Base-by-base conservation (phyloP, 148 eudicot species). In the Silene conica region DNA sequence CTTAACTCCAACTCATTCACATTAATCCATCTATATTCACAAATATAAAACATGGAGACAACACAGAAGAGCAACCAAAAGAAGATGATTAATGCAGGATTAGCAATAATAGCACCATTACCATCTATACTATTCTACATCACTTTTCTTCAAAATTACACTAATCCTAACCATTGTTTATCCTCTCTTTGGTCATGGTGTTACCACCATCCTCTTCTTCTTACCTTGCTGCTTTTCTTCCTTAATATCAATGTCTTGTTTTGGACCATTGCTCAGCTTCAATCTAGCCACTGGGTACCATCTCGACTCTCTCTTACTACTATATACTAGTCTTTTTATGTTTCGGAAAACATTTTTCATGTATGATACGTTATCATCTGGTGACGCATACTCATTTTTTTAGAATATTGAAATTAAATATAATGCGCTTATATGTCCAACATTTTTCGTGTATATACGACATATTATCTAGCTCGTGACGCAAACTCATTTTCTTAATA, bases 221-320 rank as follows among this genome's bases (percentile, higher is more conserved):
- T 94, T 22, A 91, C 88, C 55, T 86, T 87, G 57, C 61, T 80
- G 63, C 73, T 94, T 73, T 94, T 91, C 86, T 89, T 94, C 78
- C 56, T 91, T 82, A 94, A 94, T 55, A 84, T 94, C 63, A 83
- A 89, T 76, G 50, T 89, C 76, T 82, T 88, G 64, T 91, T 91
- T 78, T 94, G 98, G 98, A 18, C 81, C 76, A 80, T 94, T 34
- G 86, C 89, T 56, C 87, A 82, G 69, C 60, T 91, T 74, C 97
- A 91, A 62, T 87, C 90, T 19, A 91, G 89, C 83, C 89, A 94
- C 74, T 94, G 98, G 98, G 98, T 91, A 76, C 50, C 61, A 7
- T 2, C 43, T 0, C 43, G 9, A 15, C 34, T 16, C 58, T 57
- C n/a, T 50, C 15, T 15, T 61, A 8, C 28, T 26, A 2, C 2